A percentile compares a stretch with the other conserved stretches of the same genome.
Conservation (phyloP, 306 rosid species). For the Cucurbita moschata region DNA sequence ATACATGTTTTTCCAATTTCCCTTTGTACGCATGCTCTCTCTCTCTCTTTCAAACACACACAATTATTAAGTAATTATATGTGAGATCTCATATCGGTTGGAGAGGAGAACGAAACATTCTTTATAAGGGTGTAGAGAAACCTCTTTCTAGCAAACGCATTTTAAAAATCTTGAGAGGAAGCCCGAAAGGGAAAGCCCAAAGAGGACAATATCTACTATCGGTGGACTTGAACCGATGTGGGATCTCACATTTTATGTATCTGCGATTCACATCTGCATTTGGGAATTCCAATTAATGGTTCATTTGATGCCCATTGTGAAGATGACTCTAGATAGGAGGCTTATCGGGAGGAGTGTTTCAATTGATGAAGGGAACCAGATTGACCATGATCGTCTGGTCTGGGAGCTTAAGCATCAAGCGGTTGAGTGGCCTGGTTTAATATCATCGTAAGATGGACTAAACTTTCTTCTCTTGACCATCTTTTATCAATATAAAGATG, state of each 20-base stretch:
- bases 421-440: conserved; percentile 43
- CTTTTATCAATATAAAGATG: background rate
- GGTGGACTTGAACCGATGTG: too few relatives aligned
- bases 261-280: background rate
- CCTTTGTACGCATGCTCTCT: background rate
- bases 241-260: background rate
- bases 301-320: conserved; percentile 12
- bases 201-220: too few relatives aligned
- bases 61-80: background rate
- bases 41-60: background rate
- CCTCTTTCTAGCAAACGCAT: too few relatives aligned
- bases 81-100: too few relatives aligned
- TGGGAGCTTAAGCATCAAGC: conserved; percentile 39
- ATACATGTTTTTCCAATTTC: background rate
- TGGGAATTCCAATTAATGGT: background rate
- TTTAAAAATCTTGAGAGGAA: too few relatives aligned
- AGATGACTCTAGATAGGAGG: conserved; percentile 42
- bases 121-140: too few relatives aligned
- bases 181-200: too few relatives aligned
- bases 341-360: conserved; percentile 24
- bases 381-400: conserved; percentile 22
- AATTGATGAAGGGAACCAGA: conserved; percentile 16
- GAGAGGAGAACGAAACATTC: too few relatives aligned
- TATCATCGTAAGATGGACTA: conserved; percentile 42
- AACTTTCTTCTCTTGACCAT: conserved; percentile 1